Evolutionary conservation across 805 yeast species (phyloP).

Genomic region (Metschnikowia henanensis): DNA sequence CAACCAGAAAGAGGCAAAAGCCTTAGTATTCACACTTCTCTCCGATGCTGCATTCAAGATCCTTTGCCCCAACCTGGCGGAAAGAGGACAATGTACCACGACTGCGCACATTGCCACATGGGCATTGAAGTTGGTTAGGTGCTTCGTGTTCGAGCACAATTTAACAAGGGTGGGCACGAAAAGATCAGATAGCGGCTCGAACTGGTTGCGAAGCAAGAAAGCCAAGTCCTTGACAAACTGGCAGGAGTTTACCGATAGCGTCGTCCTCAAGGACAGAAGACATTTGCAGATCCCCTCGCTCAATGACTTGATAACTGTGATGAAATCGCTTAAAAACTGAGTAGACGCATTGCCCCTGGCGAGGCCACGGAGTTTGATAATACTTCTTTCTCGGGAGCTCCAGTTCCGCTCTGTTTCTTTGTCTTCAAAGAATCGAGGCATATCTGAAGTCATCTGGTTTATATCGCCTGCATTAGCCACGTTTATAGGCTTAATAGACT

Average conservation of each 20-base stretch:
- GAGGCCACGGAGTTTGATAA: constrained; percentile 56
- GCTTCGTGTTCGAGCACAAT: constrained; percentile 60
- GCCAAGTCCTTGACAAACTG: constrained; percentile 71
- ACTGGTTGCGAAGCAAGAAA: constrained; percentile 33
- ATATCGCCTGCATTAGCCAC: constrained; percentile 26
- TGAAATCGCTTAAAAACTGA: constrained; percentile 41
- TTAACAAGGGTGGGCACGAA: constrained; percentile 49
- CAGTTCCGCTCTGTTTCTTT: constrained; percentile 90
- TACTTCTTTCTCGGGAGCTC: constrained; percentile 65
- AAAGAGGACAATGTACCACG: constrained; percentile 54
- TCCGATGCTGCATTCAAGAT: constrained; percentile 58
- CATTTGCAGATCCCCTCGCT: constrained; percentile 66
- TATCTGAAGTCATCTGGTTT: constrained; percentile 16
- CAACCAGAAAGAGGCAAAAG: constrained; percentile 69
- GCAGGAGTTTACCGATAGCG: constrained; percentile 74
- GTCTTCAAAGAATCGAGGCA: constrained; percentile 50
- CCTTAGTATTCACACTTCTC: constrained; percentile 69
- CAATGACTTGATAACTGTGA: constrained; percentile 25
- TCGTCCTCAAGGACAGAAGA: constrained; percentile 75
- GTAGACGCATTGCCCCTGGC: constrained; percentile 55
- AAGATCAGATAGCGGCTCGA: constrained; percentile 52
- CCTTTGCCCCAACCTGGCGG: constrained; percentile 49
- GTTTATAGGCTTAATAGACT: constrained; percentile 30
- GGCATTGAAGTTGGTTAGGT: constrained; percentile 60
- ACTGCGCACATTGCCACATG: constrained; percentile 56